A percentile compares a stretch with the other conserved stretches of the same genome.
Conservation (phyloP, 805 yeast genomes). For the Cyberlindnera euphorbiae region DNA sequence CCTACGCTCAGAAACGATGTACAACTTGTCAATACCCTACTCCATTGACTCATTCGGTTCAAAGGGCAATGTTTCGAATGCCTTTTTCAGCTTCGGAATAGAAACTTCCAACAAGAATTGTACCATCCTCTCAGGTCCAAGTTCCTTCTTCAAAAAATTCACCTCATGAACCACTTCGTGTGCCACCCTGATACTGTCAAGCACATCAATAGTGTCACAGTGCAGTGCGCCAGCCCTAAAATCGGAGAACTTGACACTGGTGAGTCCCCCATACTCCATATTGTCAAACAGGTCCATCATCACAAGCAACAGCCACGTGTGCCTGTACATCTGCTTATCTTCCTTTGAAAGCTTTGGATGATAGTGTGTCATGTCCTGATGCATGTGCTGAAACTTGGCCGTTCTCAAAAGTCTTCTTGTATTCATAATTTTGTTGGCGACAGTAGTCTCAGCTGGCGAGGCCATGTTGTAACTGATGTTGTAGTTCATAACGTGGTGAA, state of each 20-base stretch:
- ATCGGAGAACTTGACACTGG: background rate
- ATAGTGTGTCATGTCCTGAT: conserved; percentile 1
- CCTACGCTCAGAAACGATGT: too few relatives aligned
- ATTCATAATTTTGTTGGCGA: conserved; percentile 1
- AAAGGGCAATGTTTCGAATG: conserved; percentile 1
- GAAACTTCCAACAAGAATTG: background rate
- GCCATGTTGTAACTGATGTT: background rate
- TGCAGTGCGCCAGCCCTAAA: conserved; percentile 2
- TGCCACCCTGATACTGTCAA: background rate
- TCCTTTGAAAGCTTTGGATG: conserved; percentile 2
- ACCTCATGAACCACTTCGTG: conserved; percentile 5
- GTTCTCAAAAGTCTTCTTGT: background rate
- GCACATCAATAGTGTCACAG: background rate
- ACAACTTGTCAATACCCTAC: background rate
- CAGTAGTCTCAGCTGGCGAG: background rate
- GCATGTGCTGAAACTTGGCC: conserved; percentile 3
- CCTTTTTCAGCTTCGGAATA: background rate
- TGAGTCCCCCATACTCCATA: conserved; percentile 2
- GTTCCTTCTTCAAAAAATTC: conserved; percentile 3
- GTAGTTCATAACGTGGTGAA: conserved; percentile 1
- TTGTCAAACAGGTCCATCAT: conserved; percentile 1
- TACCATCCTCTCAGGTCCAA: conserved; percentile 2
- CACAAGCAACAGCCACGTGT: conserved; percentile 4
- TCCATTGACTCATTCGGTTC: too few relatives aligned
- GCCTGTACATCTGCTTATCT: conserved; percentile 2